Base-by-base conservation (phyloP, 2,329 filamentous ascomycete genomes). In the Cladophialophora exuberans region DNA sequence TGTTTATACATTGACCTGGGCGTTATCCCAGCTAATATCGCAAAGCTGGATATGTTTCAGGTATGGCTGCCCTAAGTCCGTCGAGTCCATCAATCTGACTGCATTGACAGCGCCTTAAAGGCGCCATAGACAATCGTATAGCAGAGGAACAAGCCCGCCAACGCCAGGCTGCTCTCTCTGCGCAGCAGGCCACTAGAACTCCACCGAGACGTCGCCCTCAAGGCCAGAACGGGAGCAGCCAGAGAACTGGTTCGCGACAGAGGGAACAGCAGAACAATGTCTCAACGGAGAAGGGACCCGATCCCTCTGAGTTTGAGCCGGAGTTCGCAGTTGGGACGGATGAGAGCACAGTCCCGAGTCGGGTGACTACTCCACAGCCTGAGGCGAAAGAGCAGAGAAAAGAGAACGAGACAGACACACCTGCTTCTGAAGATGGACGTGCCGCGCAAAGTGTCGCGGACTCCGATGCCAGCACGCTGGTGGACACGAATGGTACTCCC, bases 101-200 rank as follows among this genome's bases (percentile, higher is more conserved):
- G 20, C 33, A 30, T 25, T 15, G 5, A 47, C 69, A 94, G 88
- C 84, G 89, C 78, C 79, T 96, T 65, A 89, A 90, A 76, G 89
- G 87, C 66, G 88, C 88, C 56, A 90, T 96, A 70, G 89, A 96
- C 70, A 85, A 86, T 66, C 87, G 87, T 66, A 94, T 97, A 67
- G 89, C 90, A 66, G 90, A 96, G 75, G 92, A 97, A 75, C 90
- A 96, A 73, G 88, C 90, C 54, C 87, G 89, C 55, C 88, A 91
- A 69, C 83, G 83, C 67, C 73, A 75, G 23, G 58, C 64, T 17
- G 41, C 50, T 15, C 33, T 68, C 65, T n/a, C 54, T 70, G 45
- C 78, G 4, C 70, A 78, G 60, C 39, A 49, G 30, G 70, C 76
- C 49, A 75, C 78, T 6, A 74, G 67, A 59, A 81, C 77, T 44